These are phyloP conservation scores for Ogataea henricii DNA, from an alignment of 805 yeast species.

Conservation along the genomic window DNA sequence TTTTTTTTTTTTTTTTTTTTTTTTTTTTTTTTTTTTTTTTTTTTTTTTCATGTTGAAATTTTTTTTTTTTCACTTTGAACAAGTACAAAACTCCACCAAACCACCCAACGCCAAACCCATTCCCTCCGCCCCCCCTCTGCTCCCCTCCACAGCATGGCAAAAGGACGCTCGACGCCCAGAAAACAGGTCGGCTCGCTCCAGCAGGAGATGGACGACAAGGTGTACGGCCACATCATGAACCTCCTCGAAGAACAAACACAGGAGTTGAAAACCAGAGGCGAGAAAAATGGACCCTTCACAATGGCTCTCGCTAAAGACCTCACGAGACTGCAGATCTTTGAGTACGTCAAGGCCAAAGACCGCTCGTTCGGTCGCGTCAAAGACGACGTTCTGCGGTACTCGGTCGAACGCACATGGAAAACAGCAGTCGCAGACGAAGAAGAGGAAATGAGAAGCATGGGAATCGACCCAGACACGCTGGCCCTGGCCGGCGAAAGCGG, in stretches of 20 bases:
- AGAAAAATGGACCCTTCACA: constrained; percentile 37
- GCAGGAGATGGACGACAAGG: constrained; percentile 52
- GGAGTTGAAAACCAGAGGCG: constrained; percentile 39
- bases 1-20: neutral
- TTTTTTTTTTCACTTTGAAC: neutral
- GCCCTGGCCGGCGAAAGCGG: constrained; percentile 12
- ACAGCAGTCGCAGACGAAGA: constrained; percentile 61
- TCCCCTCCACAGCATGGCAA: constrained; percentile 21
- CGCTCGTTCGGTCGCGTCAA: constrained; percentile 69
- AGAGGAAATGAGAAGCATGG: constrained; percentile 48
- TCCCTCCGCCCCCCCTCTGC: neutral
- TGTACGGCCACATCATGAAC: constrained; percentile 55
- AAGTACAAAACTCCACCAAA: too few relatives aligned
- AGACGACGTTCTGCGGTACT: constrained; percentile 58
- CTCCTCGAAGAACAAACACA: constrained; percentile 62
- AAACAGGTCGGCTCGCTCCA: constrained; percentile 30
- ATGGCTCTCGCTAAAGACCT: constrained; percentile 67
- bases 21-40: neutral
- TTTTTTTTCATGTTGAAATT: neutral
- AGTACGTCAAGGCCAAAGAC: constrained; percentile 65
- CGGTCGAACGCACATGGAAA: constrained; percentile 60
- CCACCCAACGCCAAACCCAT: too few relatives aligned
- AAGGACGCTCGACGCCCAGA: constrained; percentile 14
- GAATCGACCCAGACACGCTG: constrained; percentile 26
- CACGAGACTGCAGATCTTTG: constrained; percentile 50